Evolutionary conservation across 805 yeast genomes (phyloP), one percentile per base, ranked within the genome.

Genomic region (Saccharomycopsis javanensis): DNA sequence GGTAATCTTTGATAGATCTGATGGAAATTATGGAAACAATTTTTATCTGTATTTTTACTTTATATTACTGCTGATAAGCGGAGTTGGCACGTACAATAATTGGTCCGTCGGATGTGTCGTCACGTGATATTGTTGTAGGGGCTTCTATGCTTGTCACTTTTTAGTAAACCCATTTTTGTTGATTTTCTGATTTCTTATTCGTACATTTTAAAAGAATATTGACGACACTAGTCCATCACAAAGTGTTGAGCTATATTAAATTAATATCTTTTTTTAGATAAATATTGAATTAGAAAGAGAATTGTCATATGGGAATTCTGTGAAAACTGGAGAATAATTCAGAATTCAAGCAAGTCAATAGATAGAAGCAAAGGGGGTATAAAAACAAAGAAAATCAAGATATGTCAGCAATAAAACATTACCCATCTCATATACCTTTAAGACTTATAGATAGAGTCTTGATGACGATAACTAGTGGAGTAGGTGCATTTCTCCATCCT

Each of bases 341-440:
- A 7, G 34, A 30, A 30, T 30, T 30, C n/a, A n/a, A n/a, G n/a
- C n/a, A n/a, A n/a, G n/a, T n/a, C n/a, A 38, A 2, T 38, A 8
- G 27, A 38, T 6, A 23, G 11, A 7, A 38, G 27, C 16, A 16
- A n/a, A n/a, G 30, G 7, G 7, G 4, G 27, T 10, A 2, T n/a
- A 15, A 27, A n/a, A 27, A 27, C 10, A 48, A 23, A n/a, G 10
- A 16, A 23, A 27, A 28, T n/a, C 15, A 4, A 20, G 27, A 35
- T 5, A 57, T 57, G 60, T 31, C 50, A 2, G 37, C 30, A 6
- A 38, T 27, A 1, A 60, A 57, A 28, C 30, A 38, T 13, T 88
- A 85, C 69, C 85, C 85, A 1, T 89, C 88, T 1, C 96, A 90
- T 67, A 83, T 92, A 10, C 95, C 96, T 2, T 72, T 91, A 53